A percentile compares a stretch with the other conserved stretches of the same genome.
Conservation (phyloP, 306 rosid genomes). For the Erythrophleum fordii region DNA sequence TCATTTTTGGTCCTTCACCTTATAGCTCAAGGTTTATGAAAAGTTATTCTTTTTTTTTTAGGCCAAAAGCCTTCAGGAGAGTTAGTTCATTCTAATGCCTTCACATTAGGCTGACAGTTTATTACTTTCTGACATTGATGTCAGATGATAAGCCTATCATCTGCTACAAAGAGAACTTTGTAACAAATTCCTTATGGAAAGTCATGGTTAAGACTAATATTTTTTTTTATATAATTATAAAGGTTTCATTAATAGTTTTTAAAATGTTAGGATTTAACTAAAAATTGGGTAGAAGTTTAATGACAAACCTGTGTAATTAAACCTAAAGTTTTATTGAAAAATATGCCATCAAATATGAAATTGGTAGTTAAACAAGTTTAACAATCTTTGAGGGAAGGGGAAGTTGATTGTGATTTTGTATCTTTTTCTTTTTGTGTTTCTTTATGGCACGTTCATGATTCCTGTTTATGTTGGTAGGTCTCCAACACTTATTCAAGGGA, state of each 20-base stretch:
- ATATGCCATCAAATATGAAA: slow-evolving; percentile 1
- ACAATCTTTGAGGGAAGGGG: slow-evolving; percentile 27
- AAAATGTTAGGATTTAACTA: background rate
- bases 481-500: slow-evolving; percentile 87
- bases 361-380: slow-evolving; percentile 12
- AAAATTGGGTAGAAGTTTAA: background rate
- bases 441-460: slow-evolving; percentile 13
- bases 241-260: too few species aligned
- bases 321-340: background rate
- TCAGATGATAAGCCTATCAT: too few species aligned
- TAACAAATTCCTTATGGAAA: too few species aligned
- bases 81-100: background rate
- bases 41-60: background rate
- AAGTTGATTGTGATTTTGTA: slow-evolving; percentile 29
- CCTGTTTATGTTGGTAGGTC: slow-evolving; percentile 61
- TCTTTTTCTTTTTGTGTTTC: slow-evolving; percentile 1
- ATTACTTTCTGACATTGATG: too few species aligned
- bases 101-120: background rate
- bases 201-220: too few species aligned
- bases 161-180: too few species aligned
- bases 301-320: background rate
- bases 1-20: background rate
- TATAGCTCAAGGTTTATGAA: background rate
- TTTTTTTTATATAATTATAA: too few species aligned
- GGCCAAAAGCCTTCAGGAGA: background rate